A percentile compares a stretch with the other conserved stretches of the same genome.
phyloP scores from a whole-genome alignment of 192 early-diverging fungal species.

The Dispira parvispora region DNA sequence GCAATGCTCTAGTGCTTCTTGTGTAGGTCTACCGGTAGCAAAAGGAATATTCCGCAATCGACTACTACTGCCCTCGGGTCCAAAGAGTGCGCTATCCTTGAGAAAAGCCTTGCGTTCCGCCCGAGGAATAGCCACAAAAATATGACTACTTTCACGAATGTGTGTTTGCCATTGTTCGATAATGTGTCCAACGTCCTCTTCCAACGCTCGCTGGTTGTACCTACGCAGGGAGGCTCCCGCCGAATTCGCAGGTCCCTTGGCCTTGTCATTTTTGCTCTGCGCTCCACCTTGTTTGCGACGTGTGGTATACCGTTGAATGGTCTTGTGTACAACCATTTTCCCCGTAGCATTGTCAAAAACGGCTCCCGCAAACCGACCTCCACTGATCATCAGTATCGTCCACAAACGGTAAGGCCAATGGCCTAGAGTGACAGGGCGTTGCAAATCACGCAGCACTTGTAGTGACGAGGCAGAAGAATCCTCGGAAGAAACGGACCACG shows the following conservation, averaged over 20 bases:
- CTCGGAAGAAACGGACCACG: not conserved
- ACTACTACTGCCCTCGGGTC: not conserved
- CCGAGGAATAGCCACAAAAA: conserved; percentile 46
- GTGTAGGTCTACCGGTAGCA: conserved; percentile 52
- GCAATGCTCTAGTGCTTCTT: conserved; percentile 20
- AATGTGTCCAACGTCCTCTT: conserved; percentile 61
- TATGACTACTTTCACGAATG: conserved; percentile 36
- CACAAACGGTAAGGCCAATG: conserved; percentile 22
- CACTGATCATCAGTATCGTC: conserved; percentile 66
- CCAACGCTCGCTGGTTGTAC: conserved; percentile 74
- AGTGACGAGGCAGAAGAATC: not conserved
- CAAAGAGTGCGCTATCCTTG: conserved; percentile 16
- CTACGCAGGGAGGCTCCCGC: conserved; percentile 81
- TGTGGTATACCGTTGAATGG: conserved; percentile 91
- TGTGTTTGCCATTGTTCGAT: conserved; percentile 50
- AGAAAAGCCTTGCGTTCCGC: conserved; percentile 6
- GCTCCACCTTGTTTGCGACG: conserved; percentile 90
- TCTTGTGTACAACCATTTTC: conserved; percentile 63
- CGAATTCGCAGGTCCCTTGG: conserved; percentile 66
- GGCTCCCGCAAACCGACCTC: conserved; percentile 81
- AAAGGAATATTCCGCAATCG: conserved; percentile 57
- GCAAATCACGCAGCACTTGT: not conserved
- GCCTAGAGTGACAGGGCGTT: not conserved
- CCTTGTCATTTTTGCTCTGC: conserved; percentile 63
- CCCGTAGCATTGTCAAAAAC: conserved; percentile 57